Evolutionary conservation across 108 stramenopile genomes (phyloP), one percentile per base, ranked within the genome.

Genomic region (Asterionellopsis glacialis): DNA sequence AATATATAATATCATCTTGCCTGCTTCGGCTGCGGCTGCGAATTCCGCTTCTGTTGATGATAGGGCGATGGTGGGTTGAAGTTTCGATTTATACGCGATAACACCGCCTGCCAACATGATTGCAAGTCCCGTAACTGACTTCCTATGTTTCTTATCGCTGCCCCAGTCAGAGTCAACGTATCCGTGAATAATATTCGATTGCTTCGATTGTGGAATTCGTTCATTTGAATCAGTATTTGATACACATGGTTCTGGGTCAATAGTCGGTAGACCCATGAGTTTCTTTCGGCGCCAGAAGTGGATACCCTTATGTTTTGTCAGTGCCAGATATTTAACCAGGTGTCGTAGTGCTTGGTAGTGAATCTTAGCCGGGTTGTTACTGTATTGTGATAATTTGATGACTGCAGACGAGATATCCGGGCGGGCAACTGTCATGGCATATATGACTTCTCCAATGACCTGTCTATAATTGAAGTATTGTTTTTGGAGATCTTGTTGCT

Each of bases 371-470:
- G 75, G 75, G 23, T 24, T 28, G 13, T 0, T 39, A 26, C 26
- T 25, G 50, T 64, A 69, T 45, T 60, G 53, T 19, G 51, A 55
- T 0, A 74, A 41, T 23, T 41, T 59, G 42, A 41, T 64, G 57
- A 68, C 43, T 14, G 70, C 50, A 13, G 39, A 72, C 6, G 66
- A 65, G 53, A 75, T 54, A 27, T 79, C 73, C 6, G 67, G 79
- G 2, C 62, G 61, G 47, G 70, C 68, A 7, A 61, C 67, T 6
- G 57, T 61, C 42, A 61, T 53, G 0, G 77, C 70, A 41, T 67
- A 80, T 0, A 72, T 59, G 2, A 80, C 38, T 61, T 80, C 79
- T 5, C 79, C 79, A 40, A 68, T 48, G 16, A 66, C 57, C 43
- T 23, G 39, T 5, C 63, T 59, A 51, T 75, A 75, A 41, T 42